phyloP scores from a whole-genome alignment of 257 asterid genomes.

The Capsicum pubescens region DNA sequence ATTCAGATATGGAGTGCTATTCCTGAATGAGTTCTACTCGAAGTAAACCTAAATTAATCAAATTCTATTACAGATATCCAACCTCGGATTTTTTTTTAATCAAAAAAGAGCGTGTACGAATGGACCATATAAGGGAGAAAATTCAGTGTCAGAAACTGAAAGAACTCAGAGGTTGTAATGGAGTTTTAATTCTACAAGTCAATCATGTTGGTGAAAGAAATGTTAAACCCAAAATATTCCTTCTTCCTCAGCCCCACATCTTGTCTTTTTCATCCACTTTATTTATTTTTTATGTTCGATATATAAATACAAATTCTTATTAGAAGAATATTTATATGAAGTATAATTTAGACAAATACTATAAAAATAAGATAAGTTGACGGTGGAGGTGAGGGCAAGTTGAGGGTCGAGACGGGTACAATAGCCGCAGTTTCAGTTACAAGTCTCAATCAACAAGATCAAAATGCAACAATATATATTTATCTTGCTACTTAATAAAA shows the following conservation, averaged over 20 bases:
- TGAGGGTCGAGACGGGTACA: neutral
- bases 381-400: neutral
- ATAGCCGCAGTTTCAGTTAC: neutral
- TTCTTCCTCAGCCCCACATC: neutral
- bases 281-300: too few relatives aligned
- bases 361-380: too few relatives aligned
- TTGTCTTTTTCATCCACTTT: neutral
- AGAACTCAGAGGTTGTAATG: neutral
- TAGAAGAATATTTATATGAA: too few relatives aligned
- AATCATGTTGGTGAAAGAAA: slow-evolving; percentile 14
- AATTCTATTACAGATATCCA: too few relatives aligned
- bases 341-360: too few relatives aligned
- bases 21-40: too few relatives aligned
- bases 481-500: too few relatives aligned
- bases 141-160: neutral
- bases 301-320: too few relatives aligned
- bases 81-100: too few relatives aligned
- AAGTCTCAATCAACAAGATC: neutral
- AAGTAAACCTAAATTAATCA: too few relatives aligned
- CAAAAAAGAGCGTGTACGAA: neutral
- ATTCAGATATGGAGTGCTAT: too few relatives aligned
- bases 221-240: slow-evolving; percentile 16
- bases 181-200: slow-evolving; percentile 13
- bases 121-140: neutral
- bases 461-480: neutral